Evolutionary conservation across 2,329 filamentous ascomycete species (phyloP).

Genomic region (Ascochyta clinopodiicola): DNA sequence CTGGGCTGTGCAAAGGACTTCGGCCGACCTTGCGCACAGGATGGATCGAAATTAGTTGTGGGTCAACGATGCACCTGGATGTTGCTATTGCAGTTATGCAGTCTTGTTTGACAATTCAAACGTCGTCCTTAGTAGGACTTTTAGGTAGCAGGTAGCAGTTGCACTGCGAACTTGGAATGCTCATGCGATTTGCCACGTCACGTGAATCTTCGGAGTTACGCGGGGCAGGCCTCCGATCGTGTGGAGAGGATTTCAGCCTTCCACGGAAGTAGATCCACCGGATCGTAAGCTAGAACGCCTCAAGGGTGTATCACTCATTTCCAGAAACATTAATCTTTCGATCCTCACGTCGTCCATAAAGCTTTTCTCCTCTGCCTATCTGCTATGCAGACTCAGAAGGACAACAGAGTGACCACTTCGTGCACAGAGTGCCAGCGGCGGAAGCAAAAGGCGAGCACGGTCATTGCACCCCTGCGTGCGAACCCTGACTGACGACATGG

Average conservation of each 20-base stretch:
- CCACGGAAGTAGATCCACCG: not conserved
- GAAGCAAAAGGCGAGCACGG: conserved; percentile 55
- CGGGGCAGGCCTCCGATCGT: not conserved
- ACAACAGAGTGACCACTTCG: conserved; percentile 38
- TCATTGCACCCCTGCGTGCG: not conserved
- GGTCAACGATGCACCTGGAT: too few species aligned
- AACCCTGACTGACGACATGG: conserved; percentile 22
- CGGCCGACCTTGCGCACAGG: too few species aligned
- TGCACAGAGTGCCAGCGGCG: conserved; percentile 59
- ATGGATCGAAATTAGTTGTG: too few species aligned
- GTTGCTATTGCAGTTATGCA: too few species aligned
- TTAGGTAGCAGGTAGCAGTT: too few species aligned
- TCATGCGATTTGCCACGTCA: conserved; percentile 10
- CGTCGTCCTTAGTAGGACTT: too few species aligned
- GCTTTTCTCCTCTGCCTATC: not conserved
- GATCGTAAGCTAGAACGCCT: not conserved
- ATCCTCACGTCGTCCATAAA: not conserved
- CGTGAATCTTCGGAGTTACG: not conserved
- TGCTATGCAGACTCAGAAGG: conserved; percentile 34
- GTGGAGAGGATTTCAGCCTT: conserved; percentile 5
- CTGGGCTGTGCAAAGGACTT: too few species aligned
- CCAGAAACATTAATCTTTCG: not conserved
- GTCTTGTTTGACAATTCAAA: too few species aligned
- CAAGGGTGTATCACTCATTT: not conserved
- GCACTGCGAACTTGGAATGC: not conserved